These are phyloP conservation scores for Pseudevernia furfuracea DNA, from an alignment of 495 filamentous ascomycete species.

Conservation along the genomic window DNA sequence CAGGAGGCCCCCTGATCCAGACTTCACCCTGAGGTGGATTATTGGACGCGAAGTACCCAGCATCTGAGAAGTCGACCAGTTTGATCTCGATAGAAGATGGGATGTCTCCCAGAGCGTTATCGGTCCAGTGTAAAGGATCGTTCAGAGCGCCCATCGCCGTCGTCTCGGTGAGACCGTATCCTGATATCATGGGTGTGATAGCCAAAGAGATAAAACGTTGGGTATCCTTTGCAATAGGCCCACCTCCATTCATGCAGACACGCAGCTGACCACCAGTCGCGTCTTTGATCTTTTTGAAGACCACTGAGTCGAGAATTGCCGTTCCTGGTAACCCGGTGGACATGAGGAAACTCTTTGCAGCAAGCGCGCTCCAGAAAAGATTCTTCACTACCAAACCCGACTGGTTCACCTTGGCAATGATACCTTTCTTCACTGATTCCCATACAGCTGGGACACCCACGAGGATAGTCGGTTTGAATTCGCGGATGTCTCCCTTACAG, in stretches of 20 bases:
- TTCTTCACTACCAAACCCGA: slow-evolving; percentile 64
- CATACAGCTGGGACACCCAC: slow-evolving; percentile 96
- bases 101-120: slow-evolving; percentile 69
- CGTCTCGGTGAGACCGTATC: slow-evolving; percentile 96
- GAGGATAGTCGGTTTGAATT: slow-evolving; percentile 84
- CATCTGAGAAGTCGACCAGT: slow-evolving; percentile 90
- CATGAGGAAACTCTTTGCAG: slow-evolving; percentile 75
- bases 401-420: slow-evolving; percentile 75
- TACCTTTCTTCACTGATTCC: slow-evolving; percentile 98
- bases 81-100: slow-evolving; percentile 82
- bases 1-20: slow-evolving; percentile 59
- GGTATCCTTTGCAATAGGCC: slow-evolving; percentile 78
- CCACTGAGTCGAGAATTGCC: slow-evolving; percentile 59
- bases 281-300: slow-evolving; percentile 89
- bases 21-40: slow-evolving; percentile 67
- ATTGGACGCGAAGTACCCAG: slow-evolving; percentile 81
- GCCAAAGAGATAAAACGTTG: slow-evolving; percentile 84
- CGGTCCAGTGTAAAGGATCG: slow-evolving; percentile 85
- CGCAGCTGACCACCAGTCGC: slow-evolving; percentile 77
- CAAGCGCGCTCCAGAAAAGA: slow-evolving; percentile 88
- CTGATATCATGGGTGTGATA: slow-evolving; percentile 79
- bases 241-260: slow-evolving; percentile 80
- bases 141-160: slow-evolving; percentile 87
- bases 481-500: slow-evolving; percentile 91
- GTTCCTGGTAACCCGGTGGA: slow-evolving; percentile 57